Conservation (phyloP, 805 yeast genomes). For the Myxozyma nipponensis region DNA sequence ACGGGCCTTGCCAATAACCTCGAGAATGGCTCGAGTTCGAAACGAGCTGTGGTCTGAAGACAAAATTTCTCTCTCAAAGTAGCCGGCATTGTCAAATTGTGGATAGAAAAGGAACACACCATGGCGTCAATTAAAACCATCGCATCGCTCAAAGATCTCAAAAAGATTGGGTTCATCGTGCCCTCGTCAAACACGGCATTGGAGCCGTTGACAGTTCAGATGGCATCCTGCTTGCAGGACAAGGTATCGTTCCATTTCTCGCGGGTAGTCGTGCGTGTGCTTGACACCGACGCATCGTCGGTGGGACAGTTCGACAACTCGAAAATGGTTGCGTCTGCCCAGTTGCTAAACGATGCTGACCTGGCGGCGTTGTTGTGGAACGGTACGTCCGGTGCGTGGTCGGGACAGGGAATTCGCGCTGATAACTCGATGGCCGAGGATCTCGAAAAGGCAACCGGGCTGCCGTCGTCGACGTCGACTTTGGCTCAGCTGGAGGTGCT, state of each 20-base stretch:
- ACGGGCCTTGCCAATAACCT: no score
- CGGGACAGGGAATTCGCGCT: constrained; percentile 11
- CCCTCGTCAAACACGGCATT: constrained; percentile 19
- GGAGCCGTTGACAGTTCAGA: constrained; percentile 12
- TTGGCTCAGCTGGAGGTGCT: constrained; percentile 15
- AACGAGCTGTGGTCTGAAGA: no score
- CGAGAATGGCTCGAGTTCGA: no score
- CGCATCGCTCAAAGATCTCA: constrained; percentile 9
- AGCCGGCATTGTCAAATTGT: no score
- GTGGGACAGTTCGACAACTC: constrained; percentile 11
- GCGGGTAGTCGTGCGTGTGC: constrained; percentile 7
- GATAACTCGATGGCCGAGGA: constrained; percentile 8
- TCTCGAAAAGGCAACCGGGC: constrained; percentile 9
- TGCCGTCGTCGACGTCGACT: constrained; percentile 17
- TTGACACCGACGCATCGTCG: constrained; percentile 10
- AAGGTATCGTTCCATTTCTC: constrained; percentile 11
- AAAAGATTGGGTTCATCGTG: constrained; percentile 16
- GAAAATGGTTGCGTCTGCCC: constrained; percentile 16
- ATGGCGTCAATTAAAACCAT: constrained; percentile 6
- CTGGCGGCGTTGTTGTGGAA: constrained; percentile 17
- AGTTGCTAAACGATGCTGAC: constrained; percentile 10
- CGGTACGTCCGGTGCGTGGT: constrained; percentile 18
- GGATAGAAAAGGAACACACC: no score
- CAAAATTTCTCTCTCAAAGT: no score
- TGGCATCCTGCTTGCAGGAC: constrained; percentile 11